Base-by-base conservation (phyloP, 768 basidiomycete species). In the Leucogyrophana mollusca region DNA sequence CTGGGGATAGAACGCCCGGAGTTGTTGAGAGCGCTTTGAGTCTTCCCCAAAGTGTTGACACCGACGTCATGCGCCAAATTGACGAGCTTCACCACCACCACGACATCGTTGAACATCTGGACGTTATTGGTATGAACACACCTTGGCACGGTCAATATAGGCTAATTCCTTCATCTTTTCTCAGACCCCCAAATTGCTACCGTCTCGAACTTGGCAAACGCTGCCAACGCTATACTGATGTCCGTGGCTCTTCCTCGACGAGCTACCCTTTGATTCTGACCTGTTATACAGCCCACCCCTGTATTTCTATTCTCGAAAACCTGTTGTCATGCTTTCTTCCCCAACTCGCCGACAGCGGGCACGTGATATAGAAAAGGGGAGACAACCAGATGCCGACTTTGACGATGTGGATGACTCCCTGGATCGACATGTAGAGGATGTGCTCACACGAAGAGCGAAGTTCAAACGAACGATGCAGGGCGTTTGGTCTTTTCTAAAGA, bases 401-500 rank as follows among this genome's bases (percentile, higher is more conserved):
- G 68, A 74, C 34, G 74, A 79, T 45, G 62, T 66, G 33, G 65
- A 72, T 53, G 69, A 73, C 30, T n/a, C 68, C 17, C 68, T 92
- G 7, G 90, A 92, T 64, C 73, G 75, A 22, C 90, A 92, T 69
- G 87, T 94, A 24, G 80, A 87, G 43, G 83, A 90, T 53, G 78
- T 90, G 2, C 72, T 94, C 4, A 72, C 71, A 14, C 78, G 80
- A 46, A 77, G 79, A 13, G 79, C 82, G 13, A 80, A 76, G 47
- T 64, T 77, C 45, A 73, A 77, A 46, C 75, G 84, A 14, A 82
- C 77, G 0, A 60, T 86, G 55, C 72, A 73, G 54, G 90, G 90
- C 3, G 69, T 92, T 3, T 89, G 90, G 87, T 76, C 84, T 2
- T 94, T 90, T 58, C 63, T 92, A 47, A 90, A 87, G 68, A 94